These are phyloP conservation scores for Chrysoporthe puriensis DNA, from an alignment of 2,329 filamentous ascomycete species.

Conservation along the genomic window DNA sequence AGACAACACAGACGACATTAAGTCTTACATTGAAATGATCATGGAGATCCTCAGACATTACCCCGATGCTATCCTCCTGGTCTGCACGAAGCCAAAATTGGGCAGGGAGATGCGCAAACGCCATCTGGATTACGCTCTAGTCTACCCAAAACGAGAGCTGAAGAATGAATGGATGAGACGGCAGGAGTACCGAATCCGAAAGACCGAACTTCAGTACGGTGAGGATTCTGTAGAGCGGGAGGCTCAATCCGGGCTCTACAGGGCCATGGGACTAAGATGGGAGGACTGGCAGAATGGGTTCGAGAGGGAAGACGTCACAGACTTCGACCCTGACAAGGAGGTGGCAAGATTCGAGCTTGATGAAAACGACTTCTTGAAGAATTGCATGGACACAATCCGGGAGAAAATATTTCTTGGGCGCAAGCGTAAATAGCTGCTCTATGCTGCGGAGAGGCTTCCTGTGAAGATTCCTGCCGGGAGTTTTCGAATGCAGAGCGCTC, in stretches of 20 bases:
- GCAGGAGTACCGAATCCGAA: background rate
- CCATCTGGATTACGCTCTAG: background rate
- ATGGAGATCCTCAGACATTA: background rate
- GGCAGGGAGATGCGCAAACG: background rate
- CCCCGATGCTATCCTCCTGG: background rate
- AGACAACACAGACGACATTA: background rate
- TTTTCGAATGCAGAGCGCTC: too few species aligned
- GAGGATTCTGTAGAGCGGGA: background rate
- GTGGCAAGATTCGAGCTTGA: constrained; percentile 2
- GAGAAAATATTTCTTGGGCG: background rate
- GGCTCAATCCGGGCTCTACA: background rate
- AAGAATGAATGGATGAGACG: background rate
- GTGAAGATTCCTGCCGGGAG: background rate
- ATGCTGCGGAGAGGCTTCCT: background rate
- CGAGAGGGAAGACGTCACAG: background rate
- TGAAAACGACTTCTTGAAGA: background rate
- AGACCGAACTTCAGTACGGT: background rate
- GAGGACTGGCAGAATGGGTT: background rate
- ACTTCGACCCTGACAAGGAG: background rate
- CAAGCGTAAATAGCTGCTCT: background rate
- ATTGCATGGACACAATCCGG: background rate
- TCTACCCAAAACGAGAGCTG: background rate
- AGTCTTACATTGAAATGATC: background rate
- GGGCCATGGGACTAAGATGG: background rate
- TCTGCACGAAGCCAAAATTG: background rate